Percentiles rank a stretch among this genome's conserved stretches.
Conservation (phyloP, 768 basidiomycete genomes). For the Kwoniella dejecticola region DNA sequence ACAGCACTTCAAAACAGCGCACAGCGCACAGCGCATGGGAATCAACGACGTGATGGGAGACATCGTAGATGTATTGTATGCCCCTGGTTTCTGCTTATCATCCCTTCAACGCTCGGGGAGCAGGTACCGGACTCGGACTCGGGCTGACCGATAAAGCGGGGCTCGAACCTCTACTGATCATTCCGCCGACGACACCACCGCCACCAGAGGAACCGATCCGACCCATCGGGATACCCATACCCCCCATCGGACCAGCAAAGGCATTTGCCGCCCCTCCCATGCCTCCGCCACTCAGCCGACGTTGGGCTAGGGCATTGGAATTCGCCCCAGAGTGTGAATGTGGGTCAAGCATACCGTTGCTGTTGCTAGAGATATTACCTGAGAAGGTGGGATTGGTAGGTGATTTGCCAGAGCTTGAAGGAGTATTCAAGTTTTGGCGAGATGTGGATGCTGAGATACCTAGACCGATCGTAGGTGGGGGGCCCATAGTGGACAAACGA, state of each 20-base stretch:
- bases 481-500: background rate
- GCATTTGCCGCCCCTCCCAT: conserved; percentile 21
- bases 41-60: too few relatives aligned
- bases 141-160: background rate
- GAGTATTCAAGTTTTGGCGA: too few relatives aligned
- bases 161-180: background rate
- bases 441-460: too few relatives aligned
- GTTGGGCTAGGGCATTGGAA: conserved; percentile 2
- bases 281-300: conserved; percentile 11
- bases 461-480: too few relatives aligned
- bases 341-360: background rate
- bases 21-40: too few relatives aligned
- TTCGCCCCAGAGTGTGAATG: background rate
- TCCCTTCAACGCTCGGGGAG: background rate
- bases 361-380: background rate
- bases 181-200: background rate
- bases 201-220: conserved; percentile 14
- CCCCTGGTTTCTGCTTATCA: background rate
- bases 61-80: too few relatives aligned
- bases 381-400: background rate
- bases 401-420: too few relatives aligned
- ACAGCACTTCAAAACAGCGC: too few relatives aligned
- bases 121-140: conserved; percentile 4
- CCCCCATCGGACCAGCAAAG: conserved; percentile 45
- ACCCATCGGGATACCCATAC: conserved; percentile 20